A percentile compares a stretch with the other conserved stretches of the same genome.
Conservation (phyloP, 1,284 basidiomycete species). For the Cryptococcus jaspeensis region DNA sequence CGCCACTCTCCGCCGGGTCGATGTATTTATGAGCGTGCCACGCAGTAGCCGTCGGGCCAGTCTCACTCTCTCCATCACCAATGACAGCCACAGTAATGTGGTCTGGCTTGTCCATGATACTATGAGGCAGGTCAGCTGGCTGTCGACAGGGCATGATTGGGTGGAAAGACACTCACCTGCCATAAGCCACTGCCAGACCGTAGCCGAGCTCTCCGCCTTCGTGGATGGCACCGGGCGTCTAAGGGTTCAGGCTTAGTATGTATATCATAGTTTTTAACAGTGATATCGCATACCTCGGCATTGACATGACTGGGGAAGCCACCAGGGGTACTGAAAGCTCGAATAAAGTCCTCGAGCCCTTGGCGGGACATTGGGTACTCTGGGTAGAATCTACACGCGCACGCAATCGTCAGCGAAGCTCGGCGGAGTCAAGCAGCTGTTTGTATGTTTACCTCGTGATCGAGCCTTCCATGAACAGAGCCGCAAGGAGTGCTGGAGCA, state of each 20-base stretch:
- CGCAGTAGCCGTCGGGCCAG: slow-evolving; percentile 74
- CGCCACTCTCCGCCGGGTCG: slow-evolving; percentile 85
- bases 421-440: not conserved
- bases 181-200: slow-evolving; percentile 77
- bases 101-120: slow-evolving; percentile 81
- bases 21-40: slow-evolving; percentile 84
- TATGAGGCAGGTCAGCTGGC: not conserved
- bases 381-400: slow-evolving; percentile 60
- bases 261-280: too few relatives aligned
- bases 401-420: not conserved
- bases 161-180: slow-evolving; percentile 45
- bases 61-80: slow-evolving; percentile 85
- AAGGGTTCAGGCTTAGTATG: not conserved
- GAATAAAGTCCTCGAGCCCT: slow-evolving; percentile 60
- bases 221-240: slow-evolving; percentile 82
- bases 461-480: slow-evolving; percentile 78
- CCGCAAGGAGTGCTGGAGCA: slow-evolving; percentile 75
- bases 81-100: slow-evolving; percentile 74
- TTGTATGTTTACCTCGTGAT: slow-evolving; percentile 53
- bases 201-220: slow-evolving; percentile 90
- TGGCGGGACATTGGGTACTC: slow-evolving; percentile 63
- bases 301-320: slow-evolving; percentile 57
- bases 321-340: slow-evolving; percentile 54
- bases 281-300: slow-evolving; percentile 17
- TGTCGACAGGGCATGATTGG: not conserved